Percentiles rank a stretch among this genome's conserved stretches.
Conservation (phyloP, 1,284 basidiomycete species). For the Athelia psychrophila region DNA sequence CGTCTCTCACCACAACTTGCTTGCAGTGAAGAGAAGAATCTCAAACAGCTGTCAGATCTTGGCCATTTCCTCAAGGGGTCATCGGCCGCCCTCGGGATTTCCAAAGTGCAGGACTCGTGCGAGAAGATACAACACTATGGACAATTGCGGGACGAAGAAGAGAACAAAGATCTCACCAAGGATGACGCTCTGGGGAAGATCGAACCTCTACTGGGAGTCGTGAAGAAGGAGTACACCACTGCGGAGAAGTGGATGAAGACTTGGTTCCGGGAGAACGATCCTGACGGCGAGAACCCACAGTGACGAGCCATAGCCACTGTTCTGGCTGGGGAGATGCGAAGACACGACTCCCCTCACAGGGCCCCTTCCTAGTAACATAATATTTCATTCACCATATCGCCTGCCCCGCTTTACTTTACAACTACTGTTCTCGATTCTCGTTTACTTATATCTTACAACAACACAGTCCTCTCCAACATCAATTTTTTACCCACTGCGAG, state of each 20-base stretch:
- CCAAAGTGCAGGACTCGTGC: slow-evolving; percentile 78
- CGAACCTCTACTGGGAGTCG: slow-evolving; percentile 43
- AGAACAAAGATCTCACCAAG: slow-evolving; percentile 41
- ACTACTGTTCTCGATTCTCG: background rate
- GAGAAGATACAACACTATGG: slow-evolving; percentile 91
- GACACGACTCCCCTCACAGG: background rate
- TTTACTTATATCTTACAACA: too few relatives aligned
- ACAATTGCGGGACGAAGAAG: slow-evolving; percentile 49
- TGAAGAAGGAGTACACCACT: slow-evolving; percentile 54
- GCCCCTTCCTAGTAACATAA: too few relatives aligned
- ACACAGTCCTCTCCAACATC: too few relatives aligned
- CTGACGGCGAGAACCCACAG: background rate
- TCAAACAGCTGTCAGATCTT: slow-evolving; percentile 65
- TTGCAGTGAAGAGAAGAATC: slow-evolving; percentile 53
- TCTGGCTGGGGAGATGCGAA: background rate
- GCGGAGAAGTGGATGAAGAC: slow-evolving; percentile 54
- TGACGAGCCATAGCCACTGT: background rate
- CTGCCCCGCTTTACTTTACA: background rate
- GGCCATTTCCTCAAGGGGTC: slow-evolving; percentile 97
- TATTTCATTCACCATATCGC: too few relatives aligned
- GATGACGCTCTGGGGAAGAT: slow-evolving; percentile 69
- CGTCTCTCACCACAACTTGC: slow-evolving; percentile 9
- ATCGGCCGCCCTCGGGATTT: slow-evolving; percentile 85
- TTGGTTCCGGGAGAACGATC: slow-evolving; percentile 33
- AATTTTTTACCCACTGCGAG: too few relatives aligned